Evolutionary conservation across 2,329 filamentous ascomycete species (phyloP).

Genomic region (Pestalotiopsis sp.): DNA sequence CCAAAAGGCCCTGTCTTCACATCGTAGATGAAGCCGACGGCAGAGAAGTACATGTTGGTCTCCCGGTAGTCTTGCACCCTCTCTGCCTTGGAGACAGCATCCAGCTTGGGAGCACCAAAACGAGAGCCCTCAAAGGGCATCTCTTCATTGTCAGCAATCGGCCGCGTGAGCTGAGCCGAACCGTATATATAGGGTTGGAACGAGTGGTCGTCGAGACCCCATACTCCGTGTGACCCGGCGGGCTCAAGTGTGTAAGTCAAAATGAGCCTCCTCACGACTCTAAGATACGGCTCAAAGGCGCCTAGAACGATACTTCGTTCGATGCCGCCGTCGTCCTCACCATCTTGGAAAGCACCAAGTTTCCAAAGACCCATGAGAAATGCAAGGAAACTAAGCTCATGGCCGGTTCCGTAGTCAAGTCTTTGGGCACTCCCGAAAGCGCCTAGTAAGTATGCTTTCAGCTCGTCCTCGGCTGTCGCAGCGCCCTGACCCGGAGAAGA

Average conservation of each 20-base stretch:
- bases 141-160: slow-evolving; percentile 64
- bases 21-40: slow-evolving; percentile 95
- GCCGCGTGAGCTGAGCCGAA: slow-evolving; percentile 83
- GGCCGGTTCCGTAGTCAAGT: slow-evolving; percentile 93
- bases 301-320: slow-evolving; percentile 83
- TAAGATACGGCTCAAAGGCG: slow-evolving; percentile 77
- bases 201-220: slow-evolving; percentile 97
- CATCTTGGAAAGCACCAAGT: slow-evolving; percentile 74
- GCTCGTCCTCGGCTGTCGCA: slow-evolving; percentile 63
- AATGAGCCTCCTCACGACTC: slow-evolving; percentile 79
- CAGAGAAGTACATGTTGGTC: slow-evolving; percentile 88
- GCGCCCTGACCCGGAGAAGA: slow-evolving; percentile 26
- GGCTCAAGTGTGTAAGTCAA: slow-evolving; percentile 91
- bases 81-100: slow-evolving; percentile 66
- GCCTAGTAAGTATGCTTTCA: slow-evolving; percentile 79
- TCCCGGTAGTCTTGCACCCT: slow-evolving; percentile 67
- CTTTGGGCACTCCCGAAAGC: slow-evolving; percentile 87
- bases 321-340: slow-evolving; percentile 51
- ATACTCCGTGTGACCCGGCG: slow-evolving; percentile 94
- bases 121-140: slow-evolving; percentile 82
- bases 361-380: slow-evolving; percentile 94
- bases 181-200: slow-evolving; percentile 95
- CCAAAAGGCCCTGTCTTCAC: slow-evolving; percentile 97
- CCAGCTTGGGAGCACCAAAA: slow-evolving; percentile 70
- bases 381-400: slow-evolving; percentile 92